Percentiles rank a stretch among this genome's conserved stretches.
These are phyloP conservation scores for Neofusicoccum laricinum DNA, from an alignment of 2,329 filamentous ascomycete genomes.

Conservation along the genomic window DNA sequence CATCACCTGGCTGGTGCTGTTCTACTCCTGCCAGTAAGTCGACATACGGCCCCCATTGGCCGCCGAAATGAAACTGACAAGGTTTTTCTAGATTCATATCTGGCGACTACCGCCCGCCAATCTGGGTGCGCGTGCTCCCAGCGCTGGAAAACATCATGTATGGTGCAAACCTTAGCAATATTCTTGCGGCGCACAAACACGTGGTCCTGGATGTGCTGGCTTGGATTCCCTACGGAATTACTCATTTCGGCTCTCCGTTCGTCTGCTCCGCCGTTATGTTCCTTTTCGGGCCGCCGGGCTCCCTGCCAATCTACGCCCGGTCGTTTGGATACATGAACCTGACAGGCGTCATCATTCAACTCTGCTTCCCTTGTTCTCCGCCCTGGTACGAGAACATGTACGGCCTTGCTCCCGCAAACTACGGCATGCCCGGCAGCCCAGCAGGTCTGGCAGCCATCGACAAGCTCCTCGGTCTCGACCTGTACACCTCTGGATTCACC, in stretches of 20 bases:
- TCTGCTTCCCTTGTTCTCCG: conserved; percentile 88
- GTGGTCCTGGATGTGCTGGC: conserved; percentile 81
- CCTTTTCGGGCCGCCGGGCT: conserved; percentile 82
- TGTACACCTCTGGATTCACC: conserved; percentile 91
- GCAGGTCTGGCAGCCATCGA: conserved; percentile 88
- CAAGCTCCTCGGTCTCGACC: conserved; percentile 81
- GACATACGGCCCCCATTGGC: conserved; percentile 1
- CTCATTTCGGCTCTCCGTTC: conserved; percentile 83
- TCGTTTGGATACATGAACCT: conserved; percentile 93
- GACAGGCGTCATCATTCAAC: conserved; percentile 79
- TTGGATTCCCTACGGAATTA: conserved; percentile 89
- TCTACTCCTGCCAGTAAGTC: conserved; percentile 87
- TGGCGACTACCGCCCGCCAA: conserved; percentile 81
- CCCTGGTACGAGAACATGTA: conserved; percentile 97
- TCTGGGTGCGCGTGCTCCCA: conserved; percentile 92
- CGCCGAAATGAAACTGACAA: neutral
- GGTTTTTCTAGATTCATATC: conserved; percentile 72
- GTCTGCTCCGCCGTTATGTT: conserved; percentile 79
- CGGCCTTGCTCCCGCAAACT: conserved; percentile 85
- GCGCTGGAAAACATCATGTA: conserved; percentile 96
- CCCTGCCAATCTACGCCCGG: conserved; percentile 77
- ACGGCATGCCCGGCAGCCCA: conserved; percentile 84
- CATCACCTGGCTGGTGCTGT: conserved; percentile 83
- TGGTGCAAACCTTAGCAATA: conserved; percentile 92
- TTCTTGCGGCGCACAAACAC: conserved; percentile 85